These are phyloP conservation scores for Phytophthora citricola DNA, from an alignment of 352 stramenopile genomes.

Conservation along the genomic window DNA sequence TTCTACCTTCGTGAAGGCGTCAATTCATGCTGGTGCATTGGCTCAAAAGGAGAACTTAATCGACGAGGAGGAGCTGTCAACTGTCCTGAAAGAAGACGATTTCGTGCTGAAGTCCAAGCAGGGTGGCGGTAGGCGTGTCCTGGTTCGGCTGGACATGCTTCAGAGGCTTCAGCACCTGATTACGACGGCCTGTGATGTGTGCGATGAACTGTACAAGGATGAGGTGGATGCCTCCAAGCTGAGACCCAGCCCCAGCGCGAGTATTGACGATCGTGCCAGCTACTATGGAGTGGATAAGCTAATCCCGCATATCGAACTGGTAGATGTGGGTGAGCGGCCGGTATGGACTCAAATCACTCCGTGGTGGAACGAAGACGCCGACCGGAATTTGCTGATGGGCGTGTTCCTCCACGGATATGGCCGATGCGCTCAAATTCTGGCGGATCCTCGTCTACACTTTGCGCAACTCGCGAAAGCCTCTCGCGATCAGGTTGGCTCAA, in stretches of 20 bases:
- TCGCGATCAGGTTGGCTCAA: slow-evolving; percentile 33
- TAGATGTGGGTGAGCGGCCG: slow-evolving; percentile 77
- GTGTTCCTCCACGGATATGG: slow-evolving; percentile 90
- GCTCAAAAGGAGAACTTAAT: slow-evolving; percentile 79
- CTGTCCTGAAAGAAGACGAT: slow-evolving; percentile 88
- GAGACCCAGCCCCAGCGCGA: slow-evolving; percentile 44
- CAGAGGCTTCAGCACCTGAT: slow-evolving; percentile 76
- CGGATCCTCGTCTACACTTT: slow-evolving; percentile 79
- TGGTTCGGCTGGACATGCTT: slow-evolving; percentile 89
- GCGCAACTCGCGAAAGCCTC: slow-evolving; percentile 63
- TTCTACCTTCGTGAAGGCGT: slow-evolving; percentile 82
- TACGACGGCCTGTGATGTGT: slow-evolving; percentile 57
- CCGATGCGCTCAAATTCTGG: slow-evolving; percentile 83
- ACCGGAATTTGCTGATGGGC: slow-evolving; percentile 80
- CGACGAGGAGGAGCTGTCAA: slow-evolving; percentile 73
- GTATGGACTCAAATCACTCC: slow-evolving; percentile 84
- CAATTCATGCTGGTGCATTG: slow-evolving; percentile 67
- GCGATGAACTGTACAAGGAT: slow-evolving; percentile 60
- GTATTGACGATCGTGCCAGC: slow-evolving; percentile 75
- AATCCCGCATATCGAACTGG: slow-evolving; percentile 62
- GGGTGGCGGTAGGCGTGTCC: slow-evolving; percentile 77
- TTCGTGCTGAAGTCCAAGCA: slow-evolving; percentile 90
- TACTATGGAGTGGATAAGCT: slow-evolving; percentile 80
- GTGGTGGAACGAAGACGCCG: slow-evolving; percentile 87
- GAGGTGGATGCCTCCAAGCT: slow-evolving; percentile 23